These are phyloP conservation scores for Jatropha curcas DNA, from an alignment of 345 rosid genomes.

Conservation along the genomic window DNA sequence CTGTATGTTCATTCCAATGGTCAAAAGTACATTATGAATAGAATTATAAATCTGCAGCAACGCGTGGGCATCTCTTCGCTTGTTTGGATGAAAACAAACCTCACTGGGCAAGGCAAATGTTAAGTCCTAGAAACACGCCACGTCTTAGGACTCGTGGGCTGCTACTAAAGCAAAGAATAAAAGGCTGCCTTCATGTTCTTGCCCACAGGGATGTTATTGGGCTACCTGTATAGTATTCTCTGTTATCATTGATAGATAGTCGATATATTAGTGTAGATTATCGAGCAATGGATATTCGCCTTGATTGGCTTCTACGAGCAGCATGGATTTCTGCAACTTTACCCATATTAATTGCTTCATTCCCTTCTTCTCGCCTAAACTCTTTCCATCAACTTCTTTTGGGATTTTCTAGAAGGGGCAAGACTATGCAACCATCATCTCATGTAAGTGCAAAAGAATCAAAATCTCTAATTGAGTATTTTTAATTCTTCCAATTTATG, in stretches of 20 bases:
- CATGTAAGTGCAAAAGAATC: conserved; percentile 5
- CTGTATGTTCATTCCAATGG: no score
- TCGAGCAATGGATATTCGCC: not conserved
- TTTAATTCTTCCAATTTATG: not conserved
- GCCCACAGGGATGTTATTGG: no score
- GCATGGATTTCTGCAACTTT: conserved; percentile 15
- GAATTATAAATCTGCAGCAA: no score
- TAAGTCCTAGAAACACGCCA: not conserved
- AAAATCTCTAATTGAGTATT: not conserved
- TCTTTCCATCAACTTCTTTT: conserved; percentile 1
- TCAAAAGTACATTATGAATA: no score
- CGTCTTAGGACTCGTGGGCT: not conserved
- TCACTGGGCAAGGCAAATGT: not conserved
- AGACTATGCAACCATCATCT: not conserved
- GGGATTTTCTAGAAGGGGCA: conserved; percentile 9
- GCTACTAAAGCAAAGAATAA: not conserved
- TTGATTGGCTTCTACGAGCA: conserved; percentile 13
- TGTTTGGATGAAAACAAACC: no score
- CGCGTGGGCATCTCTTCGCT: no score
- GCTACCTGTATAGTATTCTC: no score
- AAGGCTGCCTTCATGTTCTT: no score
- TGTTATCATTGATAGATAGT: no score
- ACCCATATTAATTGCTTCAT: conserved; percentile 18
- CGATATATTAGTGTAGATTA: no score
- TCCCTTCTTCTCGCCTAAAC: conserved; percentile 3